Evolutionary conservation across 345 rosid genomes (phyloP), one percentile per base, ranked within the genome.

Genomic region (Sonneratia alba): DNA sequence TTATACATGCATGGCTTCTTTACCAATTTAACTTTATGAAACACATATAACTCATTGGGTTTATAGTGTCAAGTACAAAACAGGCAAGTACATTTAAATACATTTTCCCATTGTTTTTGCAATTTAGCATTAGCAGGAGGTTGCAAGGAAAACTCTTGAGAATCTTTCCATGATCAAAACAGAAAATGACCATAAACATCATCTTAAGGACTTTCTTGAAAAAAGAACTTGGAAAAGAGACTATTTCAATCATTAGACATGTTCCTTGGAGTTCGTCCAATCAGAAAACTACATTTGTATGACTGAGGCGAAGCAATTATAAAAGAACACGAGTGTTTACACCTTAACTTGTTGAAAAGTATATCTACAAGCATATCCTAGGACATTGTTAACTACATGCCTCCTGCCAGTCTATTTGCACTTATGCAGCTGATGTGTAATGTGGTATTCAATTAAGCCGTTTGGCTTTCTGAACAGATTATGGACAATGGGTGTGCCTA

Each of bases 401-500:
- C 19, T 62, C 66, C 18, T 27, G 27, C 3, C 32, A 62, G 38
- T 34, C 38, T 2, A 11, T 27, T 18, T 62, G 63, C 14, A 24
- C 38, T 62, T 62, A 62, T 32, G 66, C 7, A 5, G 36, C 38
- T 27, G 36, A 62, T 34, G 19, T 13, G 3, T 34, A 32, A n/a
- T 62, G 11, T n/a, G 15, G 16, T 10, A 62, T 32, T 16, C 27
- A 34, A 62, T 0, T 12, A 24, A 36, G 3, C 7, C 38, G 10
- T 15, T 62, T 42, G 27, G 48, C 47, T 42, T 64, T 59, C 71
- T 59, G 69, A 69, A 79, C 89, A 94, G 97, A 92, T 92, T 85
- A 75, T 91, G 79, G 90, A 90, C 69, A 91, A 95, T 80, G 97
- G 87, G 43, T 89, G 76, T 76, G 97, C 97, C 47, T 94, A 94